Evolutionary conservation across 2,329 filamentous ascomycete species (phyloP).

Genomic region (Clonostachys solani): DNA sequence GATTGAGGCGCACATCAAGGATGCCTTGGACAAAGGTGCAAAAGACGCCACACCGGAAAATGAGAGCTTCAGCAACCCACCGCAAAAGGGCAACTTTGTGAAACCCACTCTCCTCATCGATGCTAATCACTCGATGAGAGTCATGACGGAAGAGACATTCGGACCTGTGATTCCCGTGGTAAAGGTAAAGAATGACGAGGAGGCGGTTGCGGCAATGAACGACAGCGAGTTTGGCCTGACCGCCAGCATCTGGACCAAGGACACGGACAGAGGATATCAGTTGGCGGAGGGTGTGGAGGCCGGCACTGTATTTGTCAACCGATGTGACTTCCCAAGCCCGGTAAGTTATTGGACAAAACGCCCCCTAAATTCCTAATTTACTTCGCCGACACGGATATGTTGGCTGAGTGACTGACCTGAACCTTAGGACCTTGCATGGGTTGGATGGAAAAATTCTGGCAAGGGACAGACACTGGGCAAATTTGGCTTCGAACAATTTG

Average conservation of each 20-base stretch:
- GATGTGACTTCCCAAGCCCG: constrained; percentile 86
- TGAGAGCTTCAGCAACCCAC: constrained; percentile 66
- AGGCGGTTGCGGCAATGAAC: constrained; percentile 86
- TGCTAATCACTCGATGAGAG: constrained; percentile 76
- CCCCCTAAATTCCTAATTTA: neutral
- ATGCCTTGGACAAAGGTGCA: constrained; percentile 80
- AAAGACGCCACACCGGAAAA: constrained; percentile 82
- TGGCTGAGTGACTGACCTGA: no score
- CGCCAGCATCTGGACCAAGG: constrained; percentile 96
- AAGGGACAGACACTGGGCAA: constrained; percentile 85
- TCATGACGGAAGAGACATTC: constrained; percentile 95
- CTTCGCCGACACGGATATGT: neutral
- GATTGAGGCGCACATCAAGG: constrained; percentile 75
- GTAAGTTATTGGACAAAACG: constrained; percentile 48
- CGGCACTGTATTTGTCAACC: constrained; percentile 93
- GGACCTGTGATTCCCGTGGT: constrained; percentile 88
- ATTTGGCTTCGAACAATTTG: constrained; percentile 93
- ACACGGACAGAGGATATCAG: constrained; percentile 69
- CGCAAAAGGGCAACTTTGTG: constrained; percentile 81
- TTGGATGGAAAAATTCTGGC: constrained; percentile 95
- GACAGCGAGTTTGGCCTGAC: constrained; percentile 92
- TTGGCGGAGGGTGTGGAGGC: constrained; percentile 81
- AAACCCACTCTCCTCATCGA: constrained; percentile 77
- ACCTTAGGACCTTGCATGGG: constrained; percentile 83
- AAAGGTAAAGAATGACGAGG: constrained; percentile 75